Base-by-base conservation (phyloP, 31 red algal species). In the Porphyra umbilicalis region DNA sequence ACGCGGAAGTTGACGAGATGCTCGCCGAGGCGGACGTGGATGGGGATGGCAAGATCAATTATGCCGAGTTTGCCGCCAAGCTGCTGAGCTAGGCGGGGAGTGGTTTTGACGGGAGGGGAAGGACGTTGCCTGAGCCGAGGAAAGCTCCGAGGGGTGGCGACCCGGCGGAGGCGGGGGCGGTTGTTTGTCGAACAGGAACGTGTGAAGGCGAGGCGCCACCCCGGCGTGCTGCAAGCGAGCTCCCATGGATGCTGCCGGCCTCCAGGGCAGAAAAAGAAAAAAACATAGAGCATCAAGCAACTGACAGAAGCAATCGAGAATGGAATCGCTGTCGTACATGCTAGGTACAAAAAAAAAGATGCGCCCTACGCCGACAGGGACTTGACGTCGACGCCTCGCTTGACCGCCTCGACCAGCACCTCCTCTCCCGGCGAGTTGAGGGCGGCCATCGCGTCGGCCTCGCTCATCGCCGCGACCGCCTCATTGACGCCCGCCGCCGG, bases 1-100 rank as follows among this genome's bases (percentile, higher is more conserved):
- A 96, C 39, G 87, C 92, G 77, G 94, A 96, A 57, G 83, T 87
- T 32, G 94, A 92, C 35, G 87, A 89, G 85, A 86, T 96, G 35
- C 79, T 96, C 37, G 68, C 33, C 44, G 40, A 86, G 75, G 85
- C 83, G 30, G 89, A 88, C 76, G 83, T 79, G 25, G 88, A 83
- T 30, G 89, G 84, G 30, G 89, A 95, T 78, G 93, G 93, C 18
- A 77, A 77, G 79, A 76, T 95, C 46, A 83, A 95, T 34, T 92
- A 90, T 34, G 86, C 84, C 6, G 82, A 92, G 82, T 87, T 95
- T 82, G 89, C 87, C 11, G 77, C 77, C 18, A 77, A 34, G 76
- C 79, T 93, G 36, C 83, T 88, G 81, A 30, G 11, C 57, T 71
- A 71, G 57, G 20, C 14, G 42, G 42, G 8, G 42, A 20, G 9